Evolutionary conservation across 108 stramenopile genomes (phyloP).

Genomic region (Cyclotella choctawhatcheeana): DNA sequence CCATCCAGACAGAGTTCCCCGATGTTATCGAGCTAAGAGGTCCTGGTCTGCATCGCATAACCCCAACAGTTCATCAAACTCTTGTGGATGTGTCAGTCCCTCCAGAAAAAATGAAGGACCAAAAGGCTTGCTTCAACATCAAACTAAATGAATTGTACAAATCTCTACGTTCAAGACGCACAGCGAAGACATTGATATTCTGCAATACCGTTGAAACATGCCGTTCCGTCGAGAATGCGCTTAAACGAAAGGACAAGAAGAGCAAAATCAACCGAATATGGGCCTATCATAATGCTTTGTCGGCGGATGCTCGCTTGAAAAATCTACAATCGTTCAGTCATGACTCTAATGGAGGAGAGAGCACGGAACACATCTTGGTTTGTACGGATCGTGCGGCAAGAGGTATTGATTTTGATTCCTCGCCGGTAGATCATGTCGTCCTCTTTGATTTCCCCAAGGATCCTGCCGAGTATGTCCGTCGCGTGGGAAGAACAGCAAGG

Average conservation of each 20-base stretch:
- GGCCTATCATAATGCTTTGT: slow-evolving; percentile 92
- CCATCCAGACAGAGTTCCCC: slow-evolving; percentile 82
- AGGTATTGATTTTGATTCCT: slow-evolving; percentile 82
- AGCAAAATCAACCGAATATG: slow-evolving; percentile 44
- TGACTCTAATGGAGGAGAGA: slow-evolving; percentile 27
- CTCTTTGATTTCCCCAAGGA: slow-evolving; percentile 95
- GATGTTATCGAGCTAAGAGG: slow-evolving; percentile 69
- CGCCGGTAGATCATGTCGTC: slow-evolving; percentile 91
- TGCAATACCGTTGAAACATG: slow-evolving; percentile 97
- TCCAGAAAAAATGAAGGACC: slow-evolving; percentile 59
- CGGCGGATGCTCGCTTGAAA: slow-evolving; percentile 62
- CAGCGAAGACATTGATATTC: slow-evolving; percentile 90
- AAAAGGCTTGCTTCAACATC: slow-evolving; percentile 74
- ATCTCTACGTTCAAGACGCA: slow-evolving; percentile 68
- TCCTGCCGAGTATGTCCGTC: slow-evolving; percentile 91
- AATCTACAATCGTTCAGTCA: slow-evolving; percentile 67
- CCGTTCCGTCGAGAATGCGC: slow-evolving; percentile 89
- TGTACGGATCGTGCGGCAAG: slow-evolving; percentile 97
- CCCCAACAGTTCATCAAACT: slow-evolving; percentile 71
- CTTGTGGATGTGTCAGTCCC: slow-evolving; percentile 91
- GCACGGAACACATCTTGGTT: slow-evolving; percentile 65
- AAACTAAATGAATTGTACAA: slow-evolving; percentile 87
- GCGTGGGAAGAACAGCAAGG: slow-evolving; percentile 92
- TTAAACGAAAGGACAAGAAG: slow-evolving; percentile 81
- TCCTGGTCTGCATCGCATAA: slow-evolving; percentile 92